Percentiles rank a stretch among this genome's conserved stretches.
Conservation (phyloP, 192 early-diverging fungal genomes). For the Diversispora eburnea region DNA sequence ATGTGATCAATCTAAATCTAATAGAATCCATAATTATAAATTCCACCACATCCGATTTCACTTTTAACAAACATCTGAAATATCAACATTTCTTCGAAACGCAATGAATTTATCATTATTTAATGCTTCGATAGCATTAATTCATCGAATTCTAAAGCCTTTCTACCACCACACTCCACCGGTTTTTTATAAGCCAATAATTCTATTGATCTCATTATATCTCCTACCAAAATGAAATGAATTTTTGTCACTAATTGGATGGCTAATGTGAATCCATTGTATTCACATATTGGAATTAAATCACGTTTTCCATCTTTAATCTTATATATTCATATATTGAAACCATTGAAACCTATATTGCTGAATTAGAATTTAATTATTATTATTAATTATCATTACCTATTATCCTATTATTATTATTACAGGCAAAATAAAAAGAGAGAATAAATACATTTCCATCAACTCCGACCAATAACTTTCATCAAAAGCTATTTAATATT, state of each 20-base stretch:
- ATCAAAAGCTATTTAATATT: slow-evolving; percentile 53
- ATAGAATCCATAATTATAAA: slow-evolving; percentile 74
- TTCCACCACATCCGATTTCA: slow-evolving; percentile 56
- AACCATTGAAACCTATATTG: slow-evolving; percentile 12
- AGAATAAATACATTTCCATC: slow-evolving; percentile 60
- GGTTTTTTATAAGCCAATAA: slow-evolving; percentile 50
- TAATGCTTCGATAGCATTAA: slow-evolving; percentile 55
- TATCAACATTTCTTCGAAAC: slow-evolving; percentile 50
- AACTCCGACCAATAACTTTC: slow-evolving; percentile 64
- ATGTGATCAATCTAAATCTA: slow-evolving; percentile 68
- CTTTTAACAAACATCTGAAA: slow-evolving; percentile 46
- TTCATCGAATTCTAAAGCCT: no score
- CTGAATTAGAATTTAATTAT: no score
- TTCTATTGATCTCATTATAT: slow-evolving; percentile 76
- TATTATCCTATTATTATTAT: not conserved
- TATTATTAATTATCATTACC: no score
- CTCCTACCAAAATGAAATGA: slow-evolving; percentile 75
- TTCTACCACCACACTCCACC: not conserved
- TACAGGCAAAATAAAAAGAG: not conserved
- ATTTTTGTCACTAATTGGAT: slow-evolving; percentile 57
- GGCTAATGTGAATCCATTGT: slow-evolving; percentile 45
- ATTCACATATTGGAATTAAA: slow-evolving; percentile 34
- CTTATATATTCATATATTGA: slow-evolving; percentile 29
- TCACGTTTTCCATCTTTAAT: slow-evolving; percentile 8
- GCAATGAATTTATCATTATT: slow-evolving; percentile 60